phyloP scores from a whole-genome alignment of 2,329 filamentous ascomycete species.

The Parastagonospora nodorum region DNA sequence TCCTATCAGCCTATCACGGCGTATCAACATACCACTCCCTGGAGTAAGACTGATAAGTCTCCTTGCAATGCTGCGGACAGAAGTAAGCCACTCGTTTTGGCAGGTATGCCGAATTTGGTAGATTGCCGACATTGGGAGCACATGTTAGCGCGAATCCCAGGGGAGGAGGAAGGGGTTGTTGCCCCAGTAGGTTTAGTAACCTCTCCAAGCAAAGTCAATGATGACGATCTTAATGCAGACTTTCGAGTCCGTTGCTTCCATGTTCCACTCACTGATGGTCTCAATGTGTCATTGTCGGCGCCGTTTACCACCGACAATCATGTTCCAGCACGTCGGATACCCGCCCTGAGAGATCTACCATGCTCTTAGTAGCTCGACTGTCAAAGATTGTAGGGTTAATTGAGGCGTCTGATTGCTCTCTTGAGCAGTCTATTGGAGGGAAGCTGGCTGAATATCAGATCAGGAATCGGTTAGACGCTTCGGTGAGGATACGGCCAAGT shows the following conservation, averaged over 20 bases:
- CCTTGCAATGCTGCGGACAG: not conserved
- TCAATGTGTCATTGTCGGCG: constrained; percentile 30
- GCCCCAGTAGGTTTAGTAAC: constrained; percentile 1
- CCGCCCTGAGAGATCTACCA: constrained; percentile 7
- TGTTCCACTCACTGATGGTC: constrained; percentile 11
- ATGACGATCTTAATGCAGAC: constrained; percentile 20
- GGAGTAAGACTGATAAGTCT: not conserved
- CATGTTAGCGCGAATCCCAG: constrained; percentile 2
- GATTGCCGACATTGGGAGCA: not conserved
- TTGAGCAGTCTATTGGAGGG: constrained; percentile 6
- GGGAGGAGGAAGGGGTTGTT: constrained; percentile 2
- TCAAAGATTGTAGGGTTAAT: not conserved
- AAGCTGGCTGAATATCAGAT: constrained; percentile 2
- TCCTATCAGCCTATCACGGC: constrained; percentile 6
- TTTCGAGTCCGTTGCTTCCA: constrained; percentile 11
- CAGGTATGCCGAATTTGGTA: not conserved
- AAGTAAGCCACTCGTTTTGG: not conserved
- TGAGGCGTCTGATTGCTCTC: not conserved
- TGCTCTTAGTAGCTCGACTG: constrained; percentile 1
- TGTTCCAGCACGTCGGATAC: constrained; percentile 13
- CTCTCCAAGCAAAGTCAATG: constrained; percentile 1
- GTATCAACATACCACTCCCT: not conserved
- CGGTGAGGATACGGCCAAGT: constrained; percentile 3
- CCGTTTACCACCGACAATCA: constrained; percentile 15
- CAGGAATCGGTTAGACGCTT: constrained; percentile 4